Base-by-base conservation (phyloP, 768 basidiomycete species). In the Termitomyces sp. region DNA sequence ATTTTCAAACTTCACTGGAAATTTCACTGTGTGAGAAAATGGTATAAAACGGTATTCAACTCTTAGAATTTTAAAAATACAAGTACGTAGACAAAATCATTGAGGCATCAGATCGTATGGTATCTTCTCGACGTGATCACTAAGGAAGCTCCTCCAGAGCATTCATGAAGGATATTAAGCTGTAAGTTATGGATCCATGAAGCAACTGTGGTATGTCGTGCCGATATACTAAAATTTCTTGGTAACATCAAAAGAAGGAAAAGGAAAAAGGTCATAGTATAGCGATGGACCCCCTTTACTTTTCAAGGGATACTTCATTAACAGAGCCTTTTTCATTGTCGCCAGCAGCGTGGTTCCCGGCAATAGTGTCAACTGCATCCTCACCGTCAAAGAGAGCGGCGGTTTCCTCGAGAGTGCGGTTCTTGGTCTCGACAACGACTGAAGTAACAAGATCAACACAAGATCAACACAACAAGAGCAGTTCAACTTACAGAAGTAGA, bases 381-480 rank as follows among this genome's bases (percentile, higher is more conserved):
- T 86, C 83, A 43, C 88, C 89, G 66, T 92, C 90, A 78, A 92
- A 92, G 56, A 92, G 71, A 40, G 81, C 87, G 9, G 89, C 87
- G n/a, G 90, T 91, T 77, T 92, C 91, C 71, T 92, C 90, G 65
- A 92, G 81, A 17, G 88, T 84, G 62, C 82, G 83, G 72, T 82
- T 81, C 78, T 84, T 88, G 61, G 89, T 90, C 79, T 92, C 88
- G 60, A 89, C 71, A 69, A 89, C 70, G 73, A 80, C 78, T 79
- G 10, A 12, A 17, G 2, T 29, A 34, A 25, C 11, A 9, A 15
- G 45, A 14, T 50, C 37, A 65, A 56, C 54, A 60, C 14, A 37
- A 29, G 20, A 15, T 3, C 32, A 31, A 8, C n/a, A 49, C 20
- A 38, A 42, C 36, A 32, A 29, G 50, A 52, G 15, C 8, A 38